phyloP scores from a whole-genome alignment of 1,139 yeast species.

The Geotrichum cucujoidarum region DNA sequence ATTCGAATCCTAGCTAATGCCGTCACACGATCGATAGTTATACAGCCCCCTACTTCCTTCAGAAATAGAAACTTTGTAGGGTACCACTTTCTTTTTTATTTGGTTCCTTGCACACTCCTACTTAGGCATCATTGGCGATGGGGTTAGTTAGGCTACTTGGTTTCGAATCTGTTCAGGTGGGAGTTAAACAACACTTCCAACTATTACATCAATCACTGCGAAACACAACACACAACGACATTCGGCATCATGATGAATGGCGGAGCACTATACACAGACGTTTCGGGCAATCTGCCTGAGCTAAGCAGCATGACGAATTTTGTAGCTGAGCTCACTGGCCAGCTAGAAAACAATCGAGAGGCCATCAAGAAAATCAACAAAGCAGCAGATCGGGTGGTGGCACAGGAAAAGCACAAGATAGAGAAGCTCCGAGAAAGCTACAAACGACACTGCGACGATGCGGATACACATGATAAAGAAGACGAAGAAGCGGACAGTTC shows the following conservation, averaged over 20 bases:
- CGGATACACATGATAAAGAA: neutral
- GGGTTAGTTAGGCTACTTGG: too few species aligned
- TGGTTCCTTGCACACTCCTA: too few species aligned
- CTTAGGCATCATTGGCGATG: too few species aligned
- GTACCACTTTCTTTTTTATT: too few species aligned
- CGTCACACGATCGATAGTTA: too few species aligned
- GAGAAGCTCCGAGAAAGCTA: constrained; percentile 2
- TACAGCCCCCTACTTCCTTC: too few species aligned
- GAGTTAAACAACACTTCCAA: too few species aligned
- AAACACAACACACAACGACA: too few species aligned
- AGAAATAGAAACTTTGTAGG: too few species aligned
- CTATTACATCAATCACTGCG: too few species aligned
- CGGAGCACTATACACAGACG: constrained; percentile 16
- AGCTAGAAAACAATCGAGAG: constrained; percentile 12
- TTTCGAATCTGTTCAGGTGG: too few species aligned
- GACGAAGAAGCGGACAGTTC: neutral
- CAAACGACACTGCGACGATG: neutral
- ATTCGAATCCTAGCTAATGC: too few species aligned
- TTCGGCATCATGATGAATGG: constrained; percentile 10
- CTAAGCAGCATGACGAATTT: constrained; percentile 9
- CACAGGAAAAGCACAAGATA: constrained; percentile 3
- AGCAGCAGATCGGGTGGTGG: constrained; percentile 15
- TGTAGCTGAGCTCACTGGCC: constrained; percentile 11
- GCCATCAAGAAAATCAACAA: constrained; percentile 6
- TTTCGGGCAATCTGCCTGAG: constrained; percentile 16